Base-by-base conservation (phyloP, 73 alveolate genomes). In the Urostyla sp. region DNA sequence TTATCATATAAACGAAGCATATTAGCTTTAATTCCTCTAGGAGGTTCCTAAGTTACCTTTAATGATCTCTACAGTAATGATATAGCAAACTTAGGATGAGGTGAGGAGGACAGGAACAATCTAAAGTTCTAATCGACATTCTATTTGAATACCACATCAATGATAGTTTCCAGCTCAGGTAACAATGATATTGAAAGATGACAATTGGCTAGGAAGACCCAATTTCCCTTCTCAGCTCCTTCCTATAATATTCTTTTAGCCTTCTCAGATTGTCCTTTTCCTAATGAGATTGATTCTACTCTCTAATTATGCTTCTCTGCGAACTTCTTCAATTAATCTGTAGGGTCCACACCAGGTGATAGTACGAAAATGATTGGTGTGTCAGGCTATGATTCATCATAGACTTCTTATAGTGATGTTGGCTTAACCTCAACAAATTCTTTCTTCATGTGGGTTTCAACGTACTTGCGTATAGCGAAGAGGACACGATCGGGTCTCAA, bases 31-130 rank as follows among this genome's bases (percentile, higher is more conserved):
- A 98, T 91, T n/a, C 99, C 99, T 80, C 89, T 95, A 6, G 99
- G 99, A 27, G 99, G 99, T 87, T 98, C 99, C 57, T 98, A 92
- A n/a, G 99, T 96, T 46, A 98, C 96, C 91, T 98, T 98, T 75
- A 96, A 72, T 79, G 99, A 98, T 86, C 98, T 92, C 87, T 98
- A 98, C 28, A 98, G 95, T 28, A 98, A 89, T 28, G 98, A 88
- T 54, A 98, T 98, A 23, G 99, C 99, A 98, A 97, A 98, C 87
- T 96, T 94, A 6, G 98, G 99, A 74, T 98, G 99, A 28, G 99
- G 99, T 76, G 96, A 94, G 3, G 99, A 93, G 4, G 99, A 96
- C 79, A 98, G 54, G 95, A 98, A 96, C 32, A 98, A 87, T 94
- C 99, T 96, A 98, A 97, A 98, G 88, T 94, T 91, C 35, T 97